phyloP scores from a whole-genome alignment of 176 grass and related monocot genomes.

The Zoysia japonica region DNA sequence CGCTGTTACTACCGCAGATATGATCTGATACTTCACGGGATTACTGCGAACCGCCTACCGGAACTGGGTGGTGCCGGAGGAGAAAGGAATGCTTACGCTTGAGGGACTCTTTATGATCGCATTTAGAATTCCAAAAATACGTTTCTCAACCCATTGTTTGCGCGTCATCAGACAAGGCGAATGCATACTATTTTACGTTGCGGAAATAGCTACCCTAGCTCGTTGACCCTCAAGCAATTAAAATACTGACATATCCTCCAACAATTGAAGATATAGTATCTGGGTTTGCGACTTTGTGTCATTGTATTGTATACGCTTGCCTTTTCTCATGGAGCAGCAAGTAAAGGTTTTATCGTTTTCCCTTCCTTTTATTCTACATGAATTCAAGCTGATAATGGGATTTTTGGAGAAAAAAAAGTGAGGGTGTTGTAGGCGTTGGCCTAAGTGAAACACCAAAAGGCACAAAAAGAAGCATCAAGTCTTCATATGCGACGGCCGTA shows the following conservation, averaged over 20 bases:
- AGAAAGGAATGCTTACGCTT: conserved; percentile 23
- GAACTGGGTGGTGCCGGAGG: conserved; percentile 1
- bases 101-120: not conserved
- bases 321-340: not conserved
- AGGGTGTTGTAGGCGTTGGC: too few species aligned
- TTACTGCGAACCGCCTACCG: not conserved
- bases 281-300: too few species aligned
- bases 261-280: not conserved
- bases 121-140: conserved; percentile 16
- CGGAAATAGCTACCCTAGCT: not conserved
- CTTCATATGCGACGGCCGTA: too few species aligned
- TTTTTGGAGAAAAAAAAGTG: too few species aligned
- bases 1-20: conserved; percentile 12
- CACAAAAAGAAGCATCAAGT: too few species aligned
- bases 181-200: not conserved
- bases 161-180: not conserved
- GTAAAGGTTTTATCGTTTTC: too few species aligned
- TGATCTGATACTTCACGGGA: conserved; percentile 2
- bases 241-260: not conserved
- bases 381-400: too few species aligned
- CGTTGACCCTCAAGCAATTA: conserved; percentile 6
- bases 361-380: too few species aligned
- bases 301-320: not conserved
- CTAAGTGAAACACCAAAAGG: too few species aligned
- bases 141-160: conserved; percentile 28